Conservation (phyloP, 192 early-diverging fungal species). For the Coemansia sp. region DNA sequence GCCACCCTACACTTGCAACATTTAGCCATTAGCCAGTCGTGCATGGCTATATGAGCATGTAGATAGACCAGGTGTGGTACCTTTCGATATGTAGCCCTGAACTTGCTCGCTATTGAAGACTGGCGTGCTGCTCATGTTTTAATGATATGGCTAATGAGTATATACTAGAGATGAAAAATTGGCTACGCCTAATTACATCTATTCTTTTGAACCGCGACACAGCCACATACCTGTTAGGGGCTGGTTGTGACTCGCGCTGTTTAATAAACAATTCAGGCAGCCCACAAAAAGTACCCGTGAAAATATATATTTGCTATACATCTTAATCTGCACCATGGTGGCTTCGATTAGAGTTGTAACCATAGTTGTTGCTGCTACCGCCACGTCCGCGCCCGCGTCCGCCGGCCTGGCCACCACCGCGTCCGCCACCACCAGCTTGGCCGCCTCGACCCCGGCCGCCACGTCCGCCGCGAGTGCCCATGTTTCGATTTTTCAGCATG, state of each 20-base stretch:
- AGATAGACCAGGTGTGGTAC: neutral
- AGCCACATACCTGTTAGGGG: neutral
- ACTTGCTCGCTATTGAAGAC: conserved; percentile 26
- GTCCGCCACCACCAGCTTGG: conserved; percentile 49
- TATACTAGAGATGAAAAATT: neutral
- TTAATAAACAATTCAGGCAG: neutral
- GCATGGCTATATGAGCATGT: neutral
- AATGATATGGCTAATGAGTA: neutral
- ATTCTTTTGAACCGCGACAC: neutral
- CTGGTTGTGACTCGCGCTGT: neutral
- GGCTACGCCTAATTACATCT: neutral
- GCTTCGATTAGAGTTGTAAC: conserved; percentile 10
- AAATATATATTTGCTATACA: neutral
- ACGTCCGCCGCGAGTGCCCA: conserved; percentile 41
- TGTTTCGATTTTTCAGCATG: conserved; percentile 57
- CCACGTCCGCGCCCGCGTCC: conserved; percentile 52
- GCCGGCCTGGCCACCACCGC: conserved; percentile 13
- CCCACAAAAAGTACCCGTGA: neutral
- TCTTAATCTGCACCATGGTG: conserved; percentile 20
- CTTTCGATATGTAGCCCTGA: conserved; percentile 32
- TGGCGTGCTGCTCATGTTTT: conserved; percentile 13
- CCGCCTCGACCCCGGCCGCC: conserved; percentile 55
- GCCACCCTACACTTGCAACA: conserved; percentile 26
- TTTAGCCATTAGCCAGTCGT: neutral
- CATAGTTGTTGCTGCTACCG: conserved; percentile 8